Conservation (phyloP, 148 eudicot species). For the Hydrangea macrophylla region DNA sequence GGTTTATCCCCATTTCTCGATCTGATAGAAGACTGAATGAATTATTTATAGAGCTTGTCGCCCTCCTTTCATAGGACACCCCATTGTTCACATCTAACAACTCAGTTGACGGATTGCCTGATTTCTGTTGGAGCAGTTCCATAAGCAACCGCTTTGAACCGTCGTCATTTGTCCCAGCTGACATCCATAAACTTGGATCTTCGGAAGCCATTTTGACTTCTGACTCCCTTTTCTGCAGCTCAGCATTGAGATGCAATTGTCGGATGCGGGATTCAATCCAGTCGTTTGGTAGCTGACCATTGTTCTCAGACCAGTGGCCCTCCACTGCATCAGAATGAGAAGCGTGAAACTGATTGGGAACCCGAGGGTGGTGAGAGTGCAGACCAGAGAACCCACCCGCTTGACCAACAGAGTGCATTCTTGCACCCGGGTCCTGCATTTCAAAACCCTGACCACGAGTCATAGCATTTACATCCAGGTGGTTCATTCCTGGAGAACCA, state of each 20-base stretch:
- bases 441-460: conserved; percentile 66
- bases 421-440: conserved; percentile 56
- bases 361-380: conserved; percentile 40
- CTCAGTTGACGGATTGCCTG: conserved; percentile 43
- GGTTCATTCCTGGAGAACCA: conserved; percentile 55
- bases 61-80: conserved; percentile 31
- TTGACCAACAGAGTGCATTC: conserved; percentile 50
- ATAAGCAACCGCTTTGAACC: conserved; percentile 79
- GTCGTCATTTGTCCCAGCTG: conserved; percentile 66
- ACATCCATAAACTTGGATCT: conserved; percentile 61
- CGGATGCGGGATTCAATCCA: conserved; percentile 75
- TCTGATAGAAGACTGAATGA: conserved; percentile 40
- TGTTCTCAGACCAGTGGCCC: conserved; percentile 57
- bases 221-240: conserved; percentile 59
- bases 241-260: conserved; percentile 55
- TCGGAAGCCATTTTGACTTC: conserved; percentile 40
- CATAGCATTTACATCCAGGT: conserved; percentile 60
- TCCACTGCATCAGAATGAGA: conserved; percentile 50
- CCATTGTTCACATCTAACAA: conserved; percentile 35
- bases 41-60: conserved; percentile 42
- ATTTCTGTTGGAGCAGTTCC: conserved; percentile 80
- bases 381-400: conserved; percentile 54
- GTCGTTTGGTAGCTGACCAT: conserved; percentile 52
- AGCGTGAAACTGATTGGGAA: conserved; percentile 44
- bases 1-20: conserved; percentile 36